These are phyloP conservation scores for Magnolia kwangsiensis DNA, from an alignment of 164 flowering plant species.

Conservation along the genomic window DNA sequence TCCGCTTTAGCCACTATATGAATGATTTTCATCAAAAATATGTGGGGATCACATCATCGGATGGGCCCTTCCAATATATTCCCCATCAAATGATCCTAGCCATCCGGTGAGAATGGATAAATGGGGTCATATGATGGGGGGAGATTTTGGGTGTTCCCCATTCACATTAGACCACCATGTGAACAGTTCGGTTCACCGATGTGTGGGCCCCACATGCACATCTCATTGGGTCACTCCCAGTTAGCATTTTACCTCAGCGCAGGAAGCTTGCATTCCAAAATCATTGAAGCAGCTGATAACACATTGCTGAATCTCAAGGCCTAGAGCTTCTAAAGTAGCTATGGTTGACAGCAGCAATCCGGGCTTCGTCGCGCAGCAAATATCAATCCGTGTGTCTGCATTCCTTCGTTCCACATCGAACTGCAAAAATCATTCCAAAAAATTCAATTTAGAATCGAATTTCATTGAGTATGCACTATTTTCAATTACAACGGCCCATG, in stretches of 20 bases:
- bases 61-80: neutral
- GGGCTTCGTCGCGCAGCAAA: constrained; percentile 70
- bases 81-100: neutral
- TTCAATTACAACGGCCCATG: neutral
- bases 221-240: neutral
- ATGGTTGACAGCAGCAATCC: constrained; percentile 72
- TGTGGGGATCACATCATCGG: neutral
- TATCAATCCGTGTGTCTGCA: constrained; percentile 57
- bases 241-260: constrained; percentile 62
- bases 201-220: neutral
- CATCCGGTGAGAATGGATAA: neutral
- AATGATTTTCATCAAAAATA: neutral
- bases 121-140: neutral
- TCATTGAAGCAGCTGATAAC: constrained; percentile 92
- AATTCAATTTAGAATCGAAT: neutral
- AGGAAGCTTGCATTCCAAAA: constrained; percentile 80
- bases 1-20: neutral
- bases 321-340: constrained; percentile 67
- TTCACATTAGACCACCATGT: too few species aligned
- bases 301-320: constrained; percentile 89
- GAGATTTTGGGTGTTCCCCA: neutral
- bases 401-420: constrained; percentile 75
- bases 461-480: neutral
- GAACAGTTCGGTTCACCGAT: neutral
- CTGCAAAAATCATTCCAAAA: constrained; percentile 31